Evolutionary conservation across 805 yeast genomes (phyloP).

Genomic region (Nakazawaea laoshanensis): DNA sequence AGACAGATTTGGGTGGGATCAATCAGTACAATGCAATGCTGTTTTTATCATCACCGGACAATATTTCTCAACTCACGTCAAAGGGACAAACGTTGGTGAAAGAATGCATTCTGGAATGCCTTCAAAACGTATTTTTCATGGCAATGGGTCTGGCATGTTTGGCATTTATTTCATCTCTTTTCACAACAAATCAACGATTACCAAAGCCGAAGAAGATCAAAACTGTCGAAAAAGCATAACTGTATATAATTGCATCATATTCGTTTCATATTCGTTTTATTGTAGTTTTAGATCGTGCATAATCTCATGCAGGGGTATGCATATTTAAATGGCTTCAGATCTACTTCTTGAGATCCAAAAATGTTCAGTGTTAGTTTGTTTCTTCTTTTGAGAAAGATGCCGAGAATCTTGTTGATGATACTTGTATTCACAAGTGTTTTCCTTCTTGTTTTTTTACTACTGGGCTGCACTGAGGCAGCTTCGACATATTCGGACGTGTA

Average conservation of each 20-base stretch:
- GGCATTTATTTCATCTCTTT: constrained; percentile 23
- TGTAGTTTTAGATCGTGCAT: too few species aligned
- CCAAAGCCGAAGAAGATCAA: constrained; percentile 22
- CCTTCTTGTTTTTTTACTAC: constrained; percentile 42
- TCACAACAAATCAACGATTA: constrained; percentile 31
- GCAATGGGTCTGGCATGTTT: constrained; percentile 27
- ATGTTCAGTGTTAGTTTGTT: constrained; percentile 4
- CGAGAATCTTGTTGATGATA: constrained; percentile 31
- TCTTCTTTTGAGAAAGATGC: constrained; percentile 24
- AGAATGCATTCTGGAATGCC: constrained; percentile 23
- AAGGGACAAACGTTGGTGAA: constrained; percentile 13
- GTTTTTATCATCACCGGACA: constrained; percentile 8
- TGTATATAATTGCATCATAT: too few species aligned
- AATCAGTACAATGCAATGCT: constrained; percentile 1
- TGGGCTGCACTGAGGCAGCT: constrained; percentile 41
- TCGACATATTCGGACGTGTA: constrained; percentile 39
- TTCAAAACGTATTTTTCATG: constrained; percentile 32
- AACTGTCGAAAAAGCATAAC: constrained; percentile 14
- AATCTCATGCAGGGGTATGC: neutral
- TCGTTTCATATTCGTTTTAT: constrained; percentile 1
- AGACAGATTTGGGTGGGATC: neutral
- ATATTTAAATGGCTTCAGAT: too few species aligned
- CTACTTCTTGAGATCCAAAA: too few species aligned
- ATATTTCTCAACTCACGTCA: neutral
- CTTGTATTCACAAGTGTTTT: constrained; percentile 39